These are phyloP conservation scores for Russula dissimulans DNA, from an alignment of 768 basidiomycete genomes.

Conservation along the genomic window DNA sequence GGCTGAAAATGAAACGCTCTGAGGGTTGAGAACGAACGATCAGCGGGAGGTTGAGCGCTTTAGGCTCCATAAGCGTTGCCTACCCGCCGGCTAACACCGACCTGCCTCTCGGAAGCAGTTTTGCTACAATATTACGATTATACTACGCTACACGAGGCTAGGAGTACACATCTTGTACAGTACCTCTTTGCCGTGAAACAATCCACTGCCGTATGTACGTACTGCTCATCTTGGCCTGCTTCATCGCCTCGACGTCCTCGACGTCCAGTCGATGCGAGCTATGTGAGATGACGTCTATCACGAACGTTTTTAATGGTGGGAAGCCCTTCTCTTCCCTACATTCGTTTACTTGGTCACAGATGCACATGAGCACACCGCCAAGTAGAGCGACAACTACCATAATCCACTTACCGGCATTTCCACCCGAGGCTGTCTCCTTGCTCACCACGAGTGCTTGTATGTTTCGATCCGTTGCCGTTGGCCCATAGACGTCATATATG, in stretches of 20 bases:
- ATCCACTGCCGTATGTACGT: slow-evolving; percentile 91
- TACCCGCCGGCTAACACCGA: too few species aligned
- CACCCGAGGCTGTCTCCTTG: slow-evolving; percentile 77
- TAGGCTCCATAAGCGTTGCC: too few species aligned
- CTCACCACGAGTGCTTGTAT: slow-evolving; percentile 92
- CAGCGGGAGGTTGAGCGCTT: too few species aligned
- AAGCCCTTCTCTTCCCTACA: slow-evolving; percentile 48
- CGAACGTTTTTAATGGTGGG: slow-evolving; percentile 52
- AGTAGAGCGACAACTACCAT: background rate
- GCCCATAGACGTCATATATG: slow-evolving; percentile 82
- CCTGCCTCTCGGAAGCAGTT: background rate
- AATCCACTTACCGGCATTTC: slow-evolving; percentile 49
- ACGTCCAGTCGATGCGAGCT: slow-evolving; percentile 48
- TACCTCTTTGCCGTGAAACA: slow-evolving; percentile 23
- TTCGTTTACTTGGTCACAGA: slow-evolving; percentile 44
- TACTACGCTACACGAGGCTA: too few species aligned
- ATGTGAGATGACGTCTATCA: slow-evolving; percentile 86
- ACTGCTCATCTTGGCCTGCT: slow-evolving; percentile 86
- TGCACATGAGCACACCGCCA: background rate
- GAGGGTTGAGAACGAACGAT: too few species aligned
- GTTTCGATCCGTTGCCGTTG: slow-evolving; percentile 78
- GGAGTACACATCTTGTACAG: too few species aligned
- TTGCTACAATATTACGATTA: too few species aligned
- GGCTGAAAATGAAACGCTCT: too few species aligned
- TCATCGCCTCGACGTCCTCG: slow-evolving; percentile 59